A percentile compares a stretch with the other conserved stretches of the same genome.
Conservation (phyloP, 2,329 filamentous ascomycete species). For the Ophiocordyceps camponoti-floridani region DNA sequence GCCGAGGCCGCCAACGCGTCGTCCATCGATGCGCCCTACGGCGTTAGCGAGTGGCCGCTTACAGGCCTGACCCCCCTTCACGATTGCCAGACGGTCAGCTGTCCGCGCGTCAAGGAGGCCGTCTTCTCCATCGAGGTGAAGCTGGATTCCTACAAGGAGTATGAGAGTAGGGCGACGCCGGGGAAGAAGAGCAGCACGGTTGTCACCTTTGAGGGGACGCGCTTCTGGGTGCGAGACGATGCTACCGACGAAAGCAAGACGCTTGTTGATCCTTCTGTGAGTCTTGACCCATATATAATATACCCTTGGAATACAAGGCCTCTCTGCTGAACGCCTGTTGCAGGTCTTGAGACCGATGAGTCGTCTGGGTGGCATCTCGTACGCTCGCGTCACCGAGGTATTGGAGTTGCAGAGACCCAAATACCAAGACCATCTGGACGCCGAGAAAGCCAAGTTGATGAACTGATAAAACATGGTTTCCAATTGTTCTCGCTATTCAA, state of each 20-base stretch:
- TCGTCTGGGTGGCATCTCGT: slow-evolving; percentile 73
- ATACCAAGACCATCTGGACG: slow-evolving; percentile 28
- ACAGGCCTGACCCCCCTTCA: slow-evolving; percentile 55
- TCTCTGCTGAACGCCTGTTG: background rate
- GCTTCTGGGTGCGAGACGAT: slow-evolving; percentile 83
- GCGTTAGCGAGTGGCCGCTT: slow-evolving; percentile 62
- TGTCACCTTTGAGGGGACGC: slow-evolving; percentile 63
- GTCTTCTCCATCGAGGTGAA: slow-evolving; percentile 71
- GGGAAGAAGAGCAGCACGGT: slow-evolving; percentile 62
- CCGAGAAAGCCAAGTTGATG: slow-evolving; percentile 37
- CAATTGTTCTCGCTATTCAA: background rate
- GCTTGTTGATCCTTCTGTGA: slow-evolving; percentile 51
- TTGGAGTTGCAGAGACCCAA: slow-evolving; percentile 53
- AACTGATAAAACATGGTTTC: slow-evolving; percentile 7
- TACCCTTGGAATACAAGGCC: background rate
- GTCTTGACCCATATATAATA: slow-evolving; percentile 12
- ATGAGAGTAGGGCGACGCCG: slow-evolving; percentile 50
- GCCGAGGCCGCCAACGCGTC: slow-evolving; percentile 78
- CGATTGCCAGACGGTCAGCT: slow-evolving; percentile 45
- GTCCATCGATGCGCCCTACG: slow-evolving; percentile 60
- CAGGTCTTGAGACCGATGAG: slow-evolving; percentile 57
- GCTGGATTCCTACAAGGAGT: slow-evolving; percentile 58
- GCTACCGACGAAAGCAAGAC: slow-evolving; percentile 64
- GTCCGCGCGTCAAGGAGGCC: slow-evolving; percentile 63
- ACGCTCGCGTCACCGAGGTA: slow-evolving; percentile 50